Evolutionary conservation across 345 rosid genomes (phyloP), one percentile per base, ranked within the genome.

Genomic region (Eucalyptus viminalis): DNA sequence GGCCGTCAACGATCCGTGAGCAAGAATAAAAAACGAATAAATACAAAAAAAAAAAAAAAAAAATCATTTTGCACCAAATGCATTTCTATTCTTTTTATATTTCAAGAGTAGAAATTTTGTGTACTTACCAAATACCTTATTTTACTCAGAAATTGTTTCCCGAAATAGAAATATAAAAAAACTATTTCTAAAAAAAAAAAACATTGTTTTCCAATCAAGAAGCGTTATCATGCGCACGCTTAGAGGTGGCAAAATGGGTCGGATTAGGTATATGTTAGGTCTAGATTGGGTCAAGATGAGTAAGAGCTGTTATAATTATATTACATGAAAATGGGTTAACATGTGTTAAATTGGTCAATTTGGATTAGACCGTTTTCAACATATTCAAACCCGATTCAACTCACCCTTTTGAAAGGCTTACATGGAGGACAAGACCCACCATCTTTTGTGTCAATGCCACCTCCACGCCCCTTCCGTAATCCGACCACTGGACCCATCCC

Each of bases 261-360:
- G 5, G 4, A 37, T 72, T 0, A 37, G 5, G 25, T 72, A 37
- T 40, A 37, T 6, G 2, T 72, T 72, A 12, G 4, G 45, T 19
- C 2, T 2, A 4, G 27, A 37, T 34, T 24, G 14, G 25, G 5
- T 72, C 3, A 6, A 0, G 25, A 37, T 6, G 5, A 7, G 14
- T 19, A 37, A 10, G 27, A 11, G 2, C 22, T 2, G 3, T 10
- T 1, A 6, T 37, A 37, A 37, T 76, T 76, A 7, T 21, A 21
- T 37, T 19, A 37, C 5, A 37, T 37, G 4, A 72, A 72, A 37
- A 72, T 72, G 27, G 2, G 27, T 34, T 14, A n/a, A n/a, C 6
- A n/a, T 1, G 5, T 14, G 2, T 13, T 37, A 19, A 37, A 72
- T 72, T 9, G 27, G 5, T 72, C 8, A 11, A 37, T 72, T 72